Evolutionary conservation across 164 flowering plant species (phyloP), one percentile per base, ranked within the genome.

Genomic region (Annona cherimola): DNA sequence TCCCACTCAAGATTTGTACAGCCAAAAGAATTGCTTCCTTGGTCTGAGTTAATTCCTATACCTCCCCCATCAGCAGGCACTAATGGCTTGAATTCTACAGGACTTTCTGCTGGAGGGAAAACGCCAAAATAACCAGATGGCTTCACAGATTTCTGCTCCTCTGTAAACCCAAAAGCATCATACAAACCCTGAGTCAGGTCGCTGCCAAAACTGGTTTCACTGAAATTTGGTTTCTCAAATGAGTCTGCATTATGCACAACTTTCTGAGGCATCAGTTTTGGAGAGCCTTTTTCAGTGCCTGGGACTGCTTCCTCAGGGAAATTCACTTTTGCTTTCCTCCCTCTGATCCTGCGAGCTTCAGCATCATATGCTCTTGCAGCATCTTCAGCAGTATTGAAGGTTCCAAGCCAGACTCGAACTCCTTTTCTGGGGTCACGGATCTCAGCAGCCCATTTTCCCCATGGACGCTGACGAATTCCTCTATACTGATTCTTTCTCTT

Each of bases 401-500:
- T 96, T 63, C 99, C 99, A 7, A 96, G 89, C 98, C 99, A 96
- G 61, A 93, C 99, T 12, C 99, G 84, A 19, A 93, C 95, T 0
- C 98, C 99, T 75, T 96, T 96, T 46, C 88, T 83, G 1, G 99
- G 99, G 72, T 96, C 98, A 72, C 99, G 90, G 69, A 96, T 96
- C 84, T 96, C 99, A 71, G 99, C 99, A 44, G 99, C 99, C 99
- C 99, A 96, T 83, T 96, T 96, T 2, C 99, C 99, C 99, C 99
- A 95, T 19, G 99, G 99, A 6, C 98, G 96, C 77, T 93, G 98
- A 9, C 99, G 83, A 68, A 96, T 96, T 54, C 99, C 99, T 67
- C 99, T 78, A 42, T 85, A 96, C 74, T 90, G 96, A 77, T 96
- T 93, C 89, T 96, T 96, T 81, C 98, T 89, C 89, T 93, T 96